Percentiles rank a stretch among this genome's conserved stretches.
These are phyloP conservation scores for Isabelozyma rhagii DNA, from an alignment of 805 yeast species.

Conservation along the genomic window DNA sequence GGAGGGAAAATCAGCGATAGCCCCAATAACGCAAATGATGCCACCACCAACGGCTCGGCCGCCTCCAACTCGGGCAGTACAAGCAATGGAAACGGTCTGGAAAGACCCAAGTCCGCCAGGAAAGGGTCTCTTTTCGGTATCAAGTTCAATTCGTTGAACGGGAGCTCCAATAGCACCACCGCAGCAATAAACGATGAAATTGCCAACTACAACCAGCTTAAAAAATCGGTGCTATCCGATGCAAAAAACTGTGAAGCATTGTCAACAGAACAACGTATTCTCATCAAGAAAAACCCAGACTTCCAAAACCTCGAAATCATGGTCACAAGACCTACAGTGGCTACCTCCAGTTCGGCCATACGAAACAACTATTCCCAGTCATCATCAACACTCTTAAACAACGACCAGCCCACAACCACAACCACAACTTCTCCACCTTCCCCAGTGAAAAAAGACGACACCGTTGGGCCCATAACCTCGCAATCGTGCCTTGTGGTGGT, in stretches of 20 bases:
- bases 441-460: not conserved
- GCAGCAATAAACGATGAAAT: conserved; percentile 1
- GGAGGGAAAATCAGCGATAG: conserved; percentile 8
- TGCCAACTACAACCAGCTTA: conserved; percentile 1
- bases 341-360: conserved; percentile 8
- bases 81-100: conserved; percentile 7
- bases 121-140: conserved; percentile 39
- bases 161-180: conserved; percentile 2
- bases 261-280: conserved; percentile 30
- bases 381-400: conserved; percentile 29
- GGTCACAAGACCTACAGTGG: conserved; percentile 34
- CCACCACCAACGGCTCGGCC: not conserved
- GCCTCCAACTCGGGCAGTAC: not conserved
- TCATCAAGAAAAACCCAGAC: conserved; percentile 24
- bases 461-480: conserved; percentile 21
- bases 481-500: conserved; percentile 33
- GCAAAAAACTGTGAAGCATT: conserved; percentile 32
- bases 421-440: not conserved
- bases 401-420: conserved; percentile 6
- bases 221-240: conserved; percentile 14
- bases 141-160: conserved; percentile 26
- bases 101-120: conserved; percentile 21
- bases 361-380: conserved; percentile 29
- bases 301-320: conserved; percentile 29
- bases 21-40: conserved; percentile 2